Base-by-base conservation (phyloP, 306 rosid genomes). In the Fragaria ananassa region DNA sequence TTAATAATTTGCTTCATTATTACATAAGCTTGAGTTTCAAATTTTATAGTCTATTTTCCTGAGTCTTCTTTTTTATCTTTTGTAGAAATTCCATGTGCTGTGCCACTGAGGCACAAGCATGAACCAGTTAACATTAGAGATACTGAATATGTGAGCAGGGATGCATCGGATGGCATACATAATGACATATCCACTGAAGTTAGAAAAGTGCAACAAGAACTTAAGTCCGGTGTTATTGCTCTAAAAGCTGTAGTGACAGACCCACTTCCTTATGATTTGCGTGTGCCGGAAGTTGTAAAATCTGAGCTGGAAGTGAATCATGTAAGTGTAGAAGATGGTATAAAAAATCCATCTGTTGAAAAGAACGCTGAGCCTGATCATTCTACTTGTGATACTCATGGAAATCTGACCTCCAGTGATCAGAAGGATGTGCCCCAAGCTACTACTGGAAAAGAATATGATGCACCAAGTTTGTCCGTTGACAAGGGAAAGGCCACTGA, bases 191-290 rank as follows among this genome's bases (percentile, higher is more conserved):
- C 80, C 62, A 79, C 83, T 75, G 91, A 88, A 56, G 90, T 84
- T 62, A 71, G 62, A 19, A 80, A 74, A 78, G 83, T 79, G 18
- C 88, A 45, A 61, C 88, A 92, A 77, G 84, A 96, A 71, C 91
- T 95, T 37, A 86, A 51, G 81, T 84, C 80, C 23, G 88, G 97
- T 85, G 72, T 81, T 69, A 65, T 65, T 66, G 96, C 89, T 81
- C 66, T 92, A 69, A 78, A 63, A 72, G 83, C 86, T 21, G 75
- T 73, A 79, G 93, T 92, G 70, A 86, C 71, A 10, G 98, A 92
- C 77, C 93, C 98, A 63, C 96, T 94, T 81, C 96, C 95, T 7
- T 86, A 80, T 71, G 89, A 89, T 9, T 76, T 95, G 65, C 87
- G 46, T 10, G 37, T 31, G 29, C 81, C 96, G 23, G 92, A 88